Evolutionary conservation across 768 basidiomycete species (phyloP), one percentile per base, ranked within the genome.

Genomic region (Termitomyces sp.): DNA sequence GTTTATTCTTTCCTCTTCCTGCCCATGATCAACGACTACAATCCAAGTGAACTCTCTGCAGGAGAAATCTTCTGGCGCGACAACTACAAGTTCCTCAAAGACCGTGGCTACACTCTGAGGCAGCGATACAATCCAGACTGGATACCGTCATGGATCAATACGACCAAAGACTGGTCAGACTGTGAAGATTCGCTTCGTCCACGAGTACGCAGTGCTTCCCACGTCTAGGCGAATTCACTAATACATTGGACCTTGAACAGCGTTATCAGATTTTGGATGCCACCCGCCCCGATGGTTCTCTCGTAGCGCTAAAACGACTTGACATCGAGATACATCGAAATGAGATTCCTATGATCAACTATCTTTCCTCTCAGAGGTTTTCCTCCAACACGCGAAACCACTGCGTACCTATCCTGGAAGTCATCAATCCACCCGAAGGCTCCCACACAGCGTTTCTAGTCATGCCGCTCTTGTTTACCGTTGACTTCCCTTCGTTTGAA

Each of bases 241-340:
- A 32, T 7, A 1, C 28, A 2, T 15, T 11, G 2, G 14, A 15
- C 19, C 7, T 47, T 47, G 45, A 11, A 14, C 30, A 43, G 40
- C 19, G 30, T 37, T 17, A 22, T 28, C 43, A 19, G 9, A 9
- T 45, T 28, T 55, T 74, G 14, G 74, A 74, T 54, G 73, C 61
- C 0, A 66, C 56, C 0, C 68, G 71, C 42, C 45, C 45, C 5
- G 74, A 76, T 55, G 68, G 66, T 0, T 34, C 41, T 0, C 53
- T 50, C 7, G 68, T 74, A 10, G 41, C 41, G 1, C 41, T 75
- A 24, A 74, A 74, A 54, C 12, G 54, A 11, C 22, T 70, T 3
- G 8, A 26, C 0, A 56, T 38, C 11, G 15, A 19, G 0, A 24
- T 30, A 0, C 60, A 65, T 55, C 64, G 69, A 17, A n/a, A 63